Base-by-base conservation (phyloP, 257 asterid genomes). In the Solanum piurae region DNA sequence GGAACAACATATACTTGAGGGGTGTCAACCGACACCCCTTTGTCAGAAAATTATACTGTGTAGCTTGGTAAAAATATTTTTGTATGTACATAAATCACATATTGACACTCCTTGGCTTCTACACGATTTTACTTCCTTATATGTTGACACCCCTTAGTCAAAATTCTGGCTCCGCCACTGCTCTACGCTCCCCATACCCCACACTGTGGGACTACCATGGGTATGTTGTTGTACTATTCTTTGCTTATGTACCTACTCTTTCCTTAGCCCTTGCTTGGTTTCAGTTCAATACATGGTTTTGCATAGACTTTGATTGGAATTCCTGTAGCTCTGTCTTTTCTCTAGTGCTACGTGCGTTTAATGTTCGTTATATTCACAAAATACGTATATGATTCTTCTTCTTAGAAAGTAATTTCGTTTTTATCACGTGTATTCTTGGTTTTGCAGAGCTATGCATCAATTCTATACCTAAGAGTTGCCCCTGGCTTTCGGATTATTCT, bases 381-480 rank as follows among this genome's bases (percentile, higher is more conserved):
- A 11, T 44, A 44, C 27, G 5, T 79, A 58, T 25, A 25, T 44
- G 84, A 79, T 82, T 18, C 12, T 79, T 18, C 21, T 44, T 49
- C 68, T 9, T 49, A 10, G 86, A 82, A 49, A 49, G 86, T 29
- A 46, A 82, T 72, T 69, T 83, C 4, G 64, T 73, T 60, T 85
- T 87, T n/a, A 44, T 88, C 74, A 34, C 27, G 33, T 75, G 20
- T 88, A 86, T 74, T 58, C 72, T 89, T 90, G 89, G 84, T 89
- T 88, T 88, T 89, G 89, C 96, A 96, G 99, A 97, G 95, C 89
- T 97, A 97, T 89, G 97, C 96, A 88, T 98, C 99, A 84, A 94
- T 97, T 87, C 98, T 97, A 71, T 97, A 97, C 89, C 98, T 97
- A 89, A 93, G 99, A 88, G 87, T 97, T 83, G 98, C 99, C 83